Evolutionary conservation across 2,329 filamentous ascomycete genomes (phyloP).

Genomic region (Pseudocercospora fuligena): DNA sequence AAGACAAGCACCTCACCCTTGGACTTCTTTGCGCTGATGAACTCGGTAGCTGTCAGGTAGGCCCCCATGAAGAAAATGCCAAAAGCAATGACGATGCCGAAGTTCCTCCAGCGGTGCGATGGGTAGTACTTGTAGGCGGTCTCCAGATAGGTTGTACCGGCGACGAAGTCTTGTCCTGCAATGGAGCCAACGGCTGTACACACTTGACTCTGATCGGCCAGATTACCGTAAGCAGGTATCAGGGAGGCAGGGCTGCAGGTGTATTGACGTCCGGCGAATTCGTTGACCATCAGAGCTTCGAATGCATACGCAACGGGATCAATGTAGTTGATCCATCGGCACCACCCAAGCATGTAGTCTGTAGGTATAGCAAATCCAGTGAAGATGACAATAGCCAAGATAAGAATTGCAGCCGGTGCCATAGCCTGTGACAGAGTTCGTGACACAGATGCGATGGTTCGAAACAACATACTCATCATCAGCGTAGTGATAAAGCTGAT

Average conservation of each 20-base stretch:
- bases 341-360: conserved; percentile 76
- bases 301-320: conserved; percentile 82
- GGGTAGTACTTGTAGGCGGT: conserved; percentile 42
- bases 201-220: conserved; percentile 40
- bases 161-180: conserved; percentile 46
- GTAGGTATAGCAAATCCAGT: conserved; percentile 68
- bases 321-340: conserved; percentile 81
- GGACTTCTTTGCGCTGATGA: conserved; percentile 55
- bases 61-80: conserved; percentile 48
- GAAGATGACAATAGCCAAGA: conserved; percentile 68
- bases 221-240: conserved; percentile 48
- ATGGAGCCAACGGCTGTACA: conserved; percentile 50
- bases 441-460: conserved; percentile 77
- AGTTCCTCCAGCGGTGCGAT: conserved; percentile 54
- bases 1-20: conserved; percentile 59
- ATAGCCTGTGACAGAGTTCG: conserved; percentile 66
- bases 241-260: conserved; percentile 41
- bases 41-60: conserved; percentile 53
- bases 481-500: conserved; percentile 75
- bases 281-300: conserved; percentile 72
- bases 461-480: conserved; percentile 85
- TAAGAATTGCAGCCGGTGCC: conserved; percentile 61
- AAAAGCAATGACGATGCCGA: conserved; percentile 53
- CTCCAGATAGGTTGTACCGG: conserved; percentile 44
- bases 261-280: conserved; percentile 72